Evolutionary conservation across 1,284 basidiomycete genomes (phyloP).

Genomic region (Microbotryomycetes sp.): DNA sequence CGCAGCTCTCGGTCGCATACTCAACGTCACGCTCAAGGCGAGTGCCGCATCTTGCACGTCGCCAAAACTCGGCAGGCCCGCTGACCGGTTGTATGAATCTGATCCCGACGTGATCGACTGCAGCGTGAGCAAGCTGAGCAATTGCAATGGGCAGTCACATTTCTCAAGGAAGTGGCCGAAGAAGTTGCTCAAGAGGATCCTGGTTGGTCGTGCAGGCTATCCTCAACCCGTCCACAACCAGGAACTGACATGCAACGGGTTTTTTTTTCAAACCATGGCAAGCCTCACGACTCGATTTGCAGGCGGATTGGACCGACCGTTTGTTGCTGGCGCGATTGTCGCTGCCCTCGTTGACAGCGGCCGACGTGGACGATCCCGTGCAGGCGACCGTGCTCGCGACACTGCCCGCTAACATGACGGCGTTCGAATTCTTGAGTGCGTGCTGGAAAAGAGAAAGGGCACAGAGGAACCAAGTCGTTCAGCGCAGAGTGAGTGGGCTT

Average conservation of each 20-base stretch:
- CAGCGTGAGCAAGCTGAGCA: conserved; percentile 65
- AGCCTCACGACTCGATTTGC: conserved; percentile 41
- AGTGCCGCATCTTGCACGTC: conserved; percentile 37
- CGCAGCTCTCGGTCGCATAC: conserved; percentile 27
- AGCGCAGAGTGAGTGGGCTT: conserved; percentile 55
- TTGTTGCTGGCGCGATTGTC: conserved; percentile 82
- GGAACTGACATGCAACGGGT: conserved; percentile 34
- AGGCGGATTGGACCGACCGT: conserved; percentile 57
- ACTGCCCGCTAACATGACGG: conserved; percentile 68
- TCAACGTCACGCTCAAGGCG: conserved; percentile 68
- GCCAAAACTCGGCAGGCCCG: conserved; percentile 11
- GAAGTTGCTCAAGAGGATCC: conserved; percentile 65
- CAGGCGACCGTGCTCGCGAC: conserved; percentile 69
- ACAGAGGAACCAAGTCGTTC: conserved; percentile 48
- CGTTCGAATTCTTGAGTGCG: conserved; percentile 83
- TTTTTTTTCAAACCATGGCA: conserved; percentile 2
- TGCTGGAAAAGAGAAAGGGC: conserved; percentile 80
- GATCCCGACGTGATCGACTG: not conserved
- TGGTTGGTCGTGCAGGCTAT: conserved; percentile 45
- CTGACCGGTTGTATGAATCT: not conserved
- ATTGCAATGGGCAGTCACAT: conserved; percentile 65
- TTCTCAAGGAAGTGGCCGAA: conserved; percentile 68
- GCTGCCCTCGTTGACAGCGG: conserved; percentile 58
- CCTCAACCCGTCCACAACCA: conserved; percentile 41
- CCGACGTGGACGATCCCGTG: conserved; percentile 80